These are phyloP conservation scores for Calamus simplicifolius DNA, from an alignment of 176 grass and related monocot species.

Conservation along the genomic window DNA sequence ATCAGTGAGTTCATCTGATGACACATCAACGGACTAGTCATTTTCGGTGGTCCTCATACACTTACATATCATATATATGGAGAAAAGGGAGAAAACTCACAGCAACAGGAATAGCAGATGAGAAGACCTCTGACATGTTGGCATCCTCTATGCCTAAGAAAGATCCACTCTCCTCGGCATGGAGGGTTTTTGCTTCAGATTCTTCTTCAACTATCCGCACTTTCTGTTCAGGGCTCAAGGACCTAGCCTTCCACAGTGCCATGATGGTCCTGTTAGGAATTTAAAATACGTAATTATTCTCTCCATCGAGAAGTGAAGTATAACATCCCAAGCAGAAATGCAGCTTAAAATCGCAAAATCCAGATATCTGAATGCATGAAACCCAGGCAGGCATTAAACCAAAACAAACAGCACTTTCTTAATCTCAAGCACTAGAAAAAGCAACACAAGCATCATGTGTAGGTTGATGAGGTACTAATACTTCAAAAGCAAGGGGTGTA, in stretches of 20 bases:
- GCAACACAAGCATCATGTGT: too few relatives aligned
- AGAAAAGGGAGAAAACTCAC: slow-evolving; percentile 42
- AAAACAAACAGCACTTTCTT: too few relatives aligned
- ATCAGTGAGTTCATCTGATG: slow-evolving; percentile 56
- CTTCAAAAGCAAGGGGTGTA: too few relatives aligned
- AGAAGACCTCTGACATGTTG: slow-evolving; percentile 63
- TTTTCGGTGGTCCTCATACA: too few relatives aligned
- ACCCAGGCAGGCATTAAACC: too few relatives aligned
- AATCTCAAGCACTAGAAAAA: too few relatives aligned
- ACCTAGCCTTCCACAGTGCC: slow-evolving; percentile 77
- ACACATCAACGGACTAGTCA: slow-evolving; percentile 2
- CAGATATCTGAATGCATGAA: too few relatives aligned
- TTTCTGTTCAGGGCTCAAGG: slow-evolving; percentile 86
- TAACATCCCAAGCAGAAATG: too few relatives aligned
- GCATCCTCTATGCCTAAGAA: slow-evolving; percentile 86
- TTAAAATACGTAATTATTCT: neutral
- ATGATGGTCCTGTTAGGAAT: slow-evolving; percentile 75
- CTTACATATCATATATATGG: too few relatives aligned
- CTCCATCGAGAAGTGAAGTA: too few relatives aligned
- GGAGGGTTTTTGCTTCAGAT: slow-evolving; percentile 49
- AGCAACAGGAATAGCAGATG: slow-evolving; percentile 51
- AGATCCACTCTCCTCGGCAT: slow-evolving; percentile 53
- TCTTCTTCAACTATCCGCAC: slow-evolving; percentile 81
- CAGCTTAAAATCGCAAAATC: too few relatives aligned
- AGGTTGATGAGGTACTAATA: too few relatives aligned